Evolutionary conservation across 768 basidiomycete species (phyloP).

Genomic region (Amylocystis lapponica): DNA sequence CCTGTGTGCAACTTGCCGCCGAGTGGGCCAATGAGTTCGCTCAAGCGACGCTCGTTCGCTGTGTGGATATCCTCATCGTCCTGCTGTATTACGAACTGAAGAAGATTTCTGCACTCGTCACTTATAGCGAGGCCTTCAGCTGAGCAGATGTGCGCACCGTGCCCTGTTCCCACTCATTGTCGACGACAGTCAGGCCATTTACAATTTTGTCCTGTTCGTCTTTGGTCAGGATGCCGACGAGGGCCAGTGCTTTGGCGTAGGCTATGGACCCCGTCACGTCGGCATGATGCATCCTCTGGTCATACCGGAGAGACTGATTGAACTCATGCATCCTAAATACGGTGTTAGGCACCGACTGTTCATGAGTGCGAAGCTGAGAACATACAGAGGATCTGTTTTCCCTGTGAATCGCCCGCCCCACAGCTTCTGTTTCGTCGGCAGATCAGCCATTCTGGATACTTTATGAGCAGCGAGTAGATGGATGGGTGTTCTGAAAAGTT

Average conservation of each 20-base stretch:
- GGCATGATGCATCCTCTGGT: slow-evolving; percentile 87
- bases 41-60: slow-evolving; percentile 92
- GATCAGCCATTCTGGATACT: slow-evolving; percentile 16
- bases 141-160: slow-evolving; percentile 35
- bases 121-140: neutral
- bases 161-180: slow-evolving; percentile 80
- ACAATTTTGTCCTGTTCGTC: slow-evolving; percentile 72
- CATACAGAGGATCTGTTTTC: slow-evolving; percentile 81
- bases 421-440: slow-evolving; percentile 25
- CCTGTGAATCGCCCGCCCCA: slow-evolving; percentile 64
- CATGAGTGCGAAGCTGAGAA: slow-evolving; percentile 5
- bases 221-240: slow-evolving; percentile 73
- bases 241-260: slow-evolving; percentile 82
- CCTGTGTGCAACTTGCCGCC: slow-evolving; percentile 98
- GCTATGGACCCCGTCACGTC: slow-evolving; percentile 95
- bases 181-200: slow-evolving; percentile 68
- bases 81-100: slow-evolving; percentile 67
- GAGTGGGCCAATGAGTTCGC: slow-evolving; percentile 86
- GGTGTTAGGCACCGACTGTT: neutral
- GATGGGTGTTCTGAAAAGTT: too few relatives aligned
- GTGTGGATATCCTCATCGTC: slow-evolving; percentile 99
- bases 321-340: slow-evolving; percentile 88
- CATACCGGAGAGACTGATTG: slow-evolving; percentile 94
- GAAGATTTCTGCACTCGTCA: neutral
- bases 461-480: too few relatives aligned